Evolutionary conservation across 768 basidiomycete genomes (phyloP), one percentile per base, ranked within the genome.

Genomic region (Hirschioporus abietinus): DNA sequence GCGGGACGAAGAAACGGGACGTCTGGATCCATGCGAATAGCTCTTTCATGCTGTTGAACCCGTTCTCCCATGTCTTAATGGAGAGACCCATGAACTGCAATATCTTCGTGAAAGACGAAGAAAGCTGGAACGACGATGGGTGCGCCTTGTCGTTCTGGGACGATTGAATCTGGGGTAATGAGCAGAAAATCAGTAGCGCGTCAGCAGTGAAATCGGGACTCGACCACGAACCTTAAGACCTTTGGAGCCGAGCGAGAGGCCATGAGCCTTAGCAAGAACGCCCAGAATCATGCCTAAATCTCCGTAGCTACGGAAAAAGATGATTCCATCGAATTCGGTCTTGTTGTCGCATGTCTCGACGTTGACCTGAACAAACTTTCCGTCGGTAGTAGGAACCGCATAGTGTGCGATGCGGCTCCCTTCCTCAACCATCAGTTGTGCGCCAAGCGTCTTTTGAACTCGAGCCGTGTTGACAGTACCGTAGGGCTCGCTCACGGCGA

Each of bases 251-350:
- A 88, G 73, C 1, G 75, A 71, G 1, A 91, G 70, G 1, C 88
- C 86, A 62, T 76, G 76, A 64, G 83, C 83, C 52, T 81, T 79
- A 8, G 80, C 83, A 20, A 91, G 74, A 15, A 88, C 73, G 10
- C 86, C 83, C 62, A 91, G 74, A 18, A 91, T 88, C 84, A 90
- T 89, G 0, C 87, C 87, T 18, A 91, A 78, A 70, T 91, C 90
- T 9, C 90, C 90, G 70, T 90, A 91, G 1, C 84, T 83, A 66
- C 86, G 81, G 70, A 84, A 84, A 74, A 89, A 84, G 24, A 80
- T 72, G 18, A 84, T 74, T 24, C 86, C 78, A 26, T 86, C 79
- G 74, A 77, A 84, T 70, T 84, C 84, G 23, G 76, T 79, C 70
- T 75, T 74, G 72, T 84, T 80, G 1, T 70, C 72, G 70, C 88